These are phyloP conservation scores for Naematelia encephala DNA, from an alignment of 768 basidiomycete species.

Conservation along the genomic window DNA sequence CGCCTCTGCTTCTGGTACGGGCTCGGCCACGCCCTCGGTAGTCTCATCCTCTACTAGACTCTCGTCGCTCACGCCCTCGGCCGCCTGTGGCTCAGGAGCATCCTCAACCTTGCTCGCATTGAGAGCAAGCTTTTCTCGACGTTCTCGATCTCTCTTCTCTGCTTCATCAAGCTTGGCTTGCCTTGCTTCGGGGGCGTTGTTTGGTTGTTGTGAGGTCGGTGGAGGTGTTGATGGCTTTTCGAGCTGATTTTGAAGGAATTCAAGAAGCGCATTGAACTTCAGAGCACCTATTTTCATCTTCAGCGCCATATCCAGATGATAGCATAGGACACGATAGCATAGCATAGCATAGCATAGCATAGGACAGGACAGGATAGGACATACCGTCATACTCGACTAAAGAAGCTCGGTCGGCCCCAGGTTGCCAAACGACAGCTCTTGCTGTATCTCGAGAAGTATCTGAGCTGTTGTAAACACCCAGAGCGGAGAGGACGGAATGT, in stretches of 20 bases:
- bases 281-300: slow-evolving; percentile 54
- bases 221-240: slow-evolving; percentile 17
- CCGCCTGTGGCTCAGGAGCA: slow-evolving; percentile 25
- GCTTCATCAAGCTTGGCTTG: slow-evolving; percentile 42
- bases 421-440: slow-evolving; percentile 66
- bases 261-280: slow-evolving; percentile 69
- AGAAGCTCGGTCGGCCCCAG: slow-evolving; percentile 55
- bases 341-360: no score
- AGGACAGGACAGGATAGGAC: slow-evolving; percentile 10
- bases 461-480: slow-evolving; percentile 62
- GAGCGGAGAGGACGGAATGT: slow-evolving; percentile 52
- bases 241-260: slow-evolving; percentile 62
- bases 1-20: not conserved
- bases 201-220: slow-evolving; percentile 7
- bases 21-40: not conserved
- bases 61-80: slow-evolving; percentile 18
- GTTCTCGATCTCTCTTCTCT: slow-evolving; percentile 35
- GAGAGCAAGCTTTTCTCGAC: slow-evolving; percentile 27
- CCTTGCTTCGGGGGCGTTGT: slow-evolving; percentile 14
- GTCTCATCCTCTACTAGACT: slow-evolving; percentile 7
- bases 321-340: no score
- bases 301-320: not conserved
- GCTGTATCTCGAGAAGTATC: slow-evolving; percentile 40
- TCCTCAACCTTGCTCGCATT: slow-evolving; percentile 16
- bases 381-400: slow-evolving; percentile 68